Evolutionary conservation across 2,329 filamentous ascomycete genomes (phyloP).

Genomic region (Colletotrichum tanaceti): DNA sequence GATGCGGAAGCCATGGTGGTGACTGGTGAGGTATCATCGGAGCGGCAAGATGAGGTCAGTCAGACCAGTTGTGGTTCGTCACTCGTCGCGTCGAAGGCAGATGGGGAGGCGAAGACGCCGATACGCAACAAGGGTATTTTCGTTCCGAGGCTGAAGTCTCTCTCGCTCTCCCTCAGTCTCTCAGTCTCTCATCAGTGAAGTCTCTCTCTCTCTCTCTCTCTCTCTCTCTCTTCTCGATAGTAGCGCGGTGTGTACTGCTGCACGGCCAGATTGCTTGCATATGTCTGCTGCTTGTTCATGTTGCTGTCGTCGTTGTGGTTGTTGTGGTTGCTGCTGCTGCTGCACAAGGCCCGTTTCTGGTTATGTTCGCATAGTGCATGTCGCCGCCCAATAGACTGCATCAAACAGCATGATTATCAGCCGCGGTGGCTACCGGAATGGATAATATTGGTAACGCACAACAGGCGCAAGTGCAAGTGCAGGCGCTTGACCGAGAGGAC

Average conservation of each 20-base stretch:
- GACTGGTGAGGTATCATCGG: constrained; percentile 20
- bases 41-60: constrained; percentile 37
- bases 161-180: too few relatives aligned
- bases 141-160: constrained; percentile 1
- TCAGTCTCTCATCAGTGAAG: too few relatives aligned
- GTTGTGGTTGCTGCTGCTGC: neutral
- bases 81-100: constrained; percentile 4
- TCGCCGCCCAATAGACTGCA: neutral
- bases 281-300: constrained; percentile 24
- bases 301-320: too few relatives aligned
- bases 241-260: neutral
- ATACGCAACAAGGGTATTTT: too few relatives aligned
- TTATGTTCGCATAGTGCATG: constrained; percentile 29
- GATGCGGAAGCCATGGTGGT: neutral
- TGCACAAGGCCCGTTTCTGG: constrained; percentile 33
- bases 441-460: constrained; percentile 27
- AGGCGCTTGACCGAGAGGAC: constrained; percentile 9
- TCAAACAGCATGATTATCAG: constrained; percentile 18
- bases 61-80: constrained; percentile 16
- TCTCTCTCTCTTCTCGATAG: neutral
- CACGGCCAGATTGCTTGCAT: constrained; percentile 33
- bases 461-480: neutral
- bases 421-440: neutral
- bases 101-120: neutral
- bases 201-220: neutral